phyloP scores from a whole-genome alignment of 225 moss, liverwort and hornwort species.

The Sphagnum tenellum region DNA sequence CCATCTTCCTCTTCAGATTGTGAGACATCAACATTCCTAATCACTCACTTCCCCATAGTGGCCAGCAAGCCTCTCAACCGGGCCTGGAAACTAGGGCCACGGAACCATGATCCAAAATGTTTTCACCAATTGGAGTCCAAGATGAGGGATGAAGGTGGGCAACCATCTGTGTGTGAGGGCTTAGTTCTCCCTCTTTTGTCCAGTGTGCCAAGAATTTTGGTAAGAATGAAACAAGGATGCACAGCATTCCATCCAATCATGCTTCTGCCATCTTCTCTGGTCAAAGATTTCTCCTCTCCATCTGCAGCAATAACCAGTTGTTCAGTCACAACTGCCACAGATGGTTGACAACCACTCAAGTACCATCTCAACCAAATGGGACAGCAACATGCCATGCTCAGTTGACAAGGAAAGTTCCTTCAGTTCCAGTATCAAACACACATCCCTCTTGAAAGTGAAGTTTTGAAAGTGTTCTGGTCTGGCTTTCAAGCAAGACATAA shows the following conservation, averaged over 20 bases:
- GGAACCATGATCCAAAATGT: slow-evolving; percentile 48
- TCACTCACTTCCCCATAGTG: slow-evolving; percentile 39
- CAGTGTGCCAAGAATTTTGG: slow-evolving; percentile 10
- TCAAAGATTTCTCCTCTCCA: no score
- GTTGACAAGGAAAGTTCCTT: slow-evolving; percentile 30
- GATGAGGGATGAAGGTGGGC: slow-evolving; percentile 77
- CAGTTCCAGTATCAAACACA: slow-evolving; percentile 9
- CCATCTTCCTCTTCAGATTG: slow-evolving; percentile 42
- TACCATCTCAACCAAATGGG: slow-evolving; percentile 70
- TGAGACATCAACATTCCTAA: slow-evolving; percentile 22
- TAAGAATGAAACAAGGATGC: slow-evolving; percentile 76
- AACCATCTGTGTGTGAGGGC: slow-evolving; percentile 44
- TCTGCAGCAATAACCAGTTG: not conserved
- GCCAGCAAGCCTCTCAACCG: slow-evolving; percentile 37
- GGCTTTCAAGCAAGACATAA: slow-evolving; percentile 63
- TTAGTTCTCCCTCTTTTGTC: slow-evolving; percentile 5
- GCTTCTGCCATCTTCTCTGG: slow-evolving; percentile 4
- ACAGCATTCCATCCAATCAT: slow-evolving; percentile 36
- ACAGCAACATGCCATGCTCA: slow-evolving; percentile 92
- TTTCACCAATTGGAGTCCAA: slow-evolving; percentile 75
- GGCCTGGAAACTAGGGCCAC: slow-evolving; percentile 18
- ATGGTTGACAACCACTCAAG: slow-evolving; percentile 66
- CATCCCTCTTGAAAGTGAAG: slow-evolving; percentile 43
- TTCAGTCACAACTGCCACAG: slow-evolving; percentile 17
- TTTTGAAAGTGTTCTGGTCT: slow-evolving; percentile 63